A percentile compares a stretch with the other conserved stretches of the same genome.
Evolutionary conservation across 257 asterid species (phyloP).

Genomic region (Fraxinus pennsylvanica): DNA sequence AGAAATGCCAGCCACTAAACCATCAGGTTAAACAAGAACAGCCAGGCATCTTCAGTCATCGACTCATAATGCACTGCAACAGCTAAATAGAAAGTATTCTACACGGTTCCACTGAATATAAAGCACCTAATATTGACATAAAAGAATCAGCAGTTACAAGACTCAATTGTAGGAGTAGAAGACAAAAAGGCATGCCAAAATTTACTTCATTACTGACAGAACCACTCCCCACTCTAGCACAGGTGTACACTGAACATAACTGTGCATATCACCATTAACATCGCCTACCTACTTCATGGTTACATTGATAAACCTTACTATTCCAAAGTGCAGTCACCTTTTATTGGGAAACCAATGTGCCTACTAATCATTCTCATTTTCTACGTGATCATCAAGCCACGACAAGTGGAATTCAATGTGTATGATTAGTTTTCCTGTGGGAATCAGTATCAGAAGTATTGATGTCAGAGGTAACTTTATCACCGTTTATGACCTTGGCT

Average conservation of each 20-base stretch:
- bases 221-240: background rate
- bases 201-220: background rate
- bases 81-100: background rate
- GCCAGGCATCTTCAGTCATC: background rate
- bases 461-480: slow-evolving; percentile 18
- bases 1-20: too few species aligned
- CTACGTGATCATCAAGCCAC: slow-evolving; percentile 19
- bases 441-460: slow-evolving; percentile 18
- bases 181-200: background rate
- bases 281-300: background rate
- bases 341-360: slow-evolving; percentile 1
- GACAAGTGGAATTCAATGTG: slow-evolving; percentile 2
- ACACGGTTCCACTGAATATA: background rate
- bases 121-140: background rate
- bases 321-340: background rate
- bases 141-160: background rate
- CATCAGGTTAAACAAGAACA: background rate
- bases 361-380: background rate
- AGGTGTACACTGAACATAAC: background rate
- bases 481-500: slow-evolving; percentile 18
- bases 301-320: background rate
- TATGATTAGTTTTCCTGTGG: background rate
- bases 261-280: background rate
- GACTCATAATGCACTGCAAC: background rate
- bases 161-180: background rate